Conservation (phyloP, 139 green algal species). For the Raphidocelis subcapitata region DNA sequence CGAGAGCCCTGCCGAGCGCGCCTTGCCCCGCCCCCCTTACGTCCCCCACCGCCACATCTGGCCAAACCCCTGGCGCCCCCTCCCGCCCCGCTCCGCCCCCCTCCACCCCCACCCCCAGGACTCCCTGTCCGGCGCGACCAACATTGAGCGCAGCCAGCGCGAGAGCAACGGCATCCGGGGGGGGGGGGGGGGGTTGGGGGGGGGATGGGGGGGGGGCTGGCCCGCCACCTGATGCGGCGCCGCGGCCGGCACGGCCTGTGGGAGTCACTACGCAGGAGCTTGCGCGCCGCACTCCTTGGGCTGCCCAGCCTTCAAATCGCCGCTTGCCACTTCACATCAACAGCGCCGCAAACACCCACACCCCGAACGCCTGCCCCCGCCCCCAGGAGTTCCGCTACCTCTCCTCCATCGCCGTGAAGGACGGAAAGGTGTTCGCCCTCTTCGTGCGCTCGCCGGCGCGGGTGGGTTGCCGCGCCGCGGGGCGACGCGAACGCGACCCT, state of each 20-base stretch:
- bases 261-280: too few relatives aligned
- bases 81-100: too few relatives aligned
- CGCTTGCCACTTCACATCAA: too few relatives aligned
- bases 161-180: conserved; percentile 65
- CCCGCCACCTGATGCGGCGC: too few relatives aligned
- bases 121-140: conserved; percentile 42
- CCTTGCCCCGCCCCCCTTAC: background rate
- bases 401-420: conserved; percentile 61
- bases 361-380: background rate
- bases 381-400: conserved; percentile 66
- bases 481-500: background rate
- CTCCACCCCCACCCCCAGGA: conserved; percentile 36
- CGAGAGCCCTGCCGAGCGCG: too few relatives aligned
- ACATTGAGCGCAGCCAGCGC: conserved; percentile 25
- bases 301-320: too few relatives aligned
- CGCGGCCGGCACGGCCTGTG: too few relatives aligned
- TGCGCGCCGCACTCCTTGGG: background rate
- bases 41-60: too few relatives aligned
- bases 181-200: too few relatives aligned
- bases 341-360: too few relatives aligned
- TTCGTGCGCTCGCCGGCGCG: conserved; percentile 49
- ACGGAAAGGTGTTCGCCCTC: conserved; percentile 72
- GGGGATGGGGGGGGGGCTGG: too few relatives aligned
- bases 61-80: too few relatives aligned
- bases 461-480: background rate